Evolutionary conservation across 139 green algal species (phyloP).

Genomic region (Asterochloris sp.): DNA sequence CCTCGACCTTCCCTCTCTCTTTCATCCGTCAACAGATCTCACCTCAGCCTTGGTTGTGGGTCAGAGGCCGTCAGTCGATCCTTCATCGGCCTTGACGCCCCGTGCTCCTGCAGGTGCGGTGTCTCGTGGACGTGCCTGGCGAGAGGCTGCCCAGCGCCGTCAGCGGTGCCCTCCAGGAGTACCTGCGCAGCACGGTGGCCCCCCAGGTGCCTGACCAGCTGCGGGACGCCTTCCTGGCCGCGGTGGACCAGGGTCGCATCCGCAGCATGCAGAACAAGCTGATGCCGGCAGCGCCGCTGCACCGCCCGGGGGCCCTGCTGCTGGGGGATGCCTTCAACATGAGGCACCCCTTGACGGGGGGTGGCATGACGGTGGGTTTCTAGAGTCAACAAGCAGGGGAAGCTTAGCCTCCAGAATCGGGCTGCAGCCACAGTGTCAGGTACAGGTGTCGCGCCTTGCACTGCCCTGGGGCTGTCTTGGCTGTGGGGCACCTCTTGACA

Average conservation of each 20-base stretch:
- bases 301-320: conserved; percentile 82
- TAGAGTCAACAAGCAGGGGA: too few species aligned
- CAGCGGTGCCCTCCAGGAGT: conserved; percentile 54
- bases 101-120: conserved; percentile 47
- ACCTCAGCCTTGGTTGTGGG: too few species aligned
- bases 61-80: too few species aligned
- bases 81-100: too few species aligned
- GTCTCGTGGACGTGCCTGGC: conserved; percentile 90
- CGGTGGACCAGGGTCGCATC: conserved; percentile 60
- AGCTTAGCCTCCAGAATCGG: neutral
- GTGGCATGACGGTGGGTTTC: conserved; percentile 49
- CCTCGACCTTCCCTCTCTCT: too few species aligned
- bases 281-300: conserved; percentile 69
- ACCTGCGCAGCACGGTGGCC: conserved; percentile 54
- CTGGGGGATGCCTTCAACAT: conserved; percentile 99
- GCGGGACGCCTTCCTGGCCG: conserved; percentile 64
- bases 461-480: too few species aligned
- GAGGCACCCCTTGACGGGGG: conserved; percentile 91
- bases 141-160: conserved; percentile 54
- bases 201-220: conserved; percentile 75
- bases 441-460: too few species aligned
- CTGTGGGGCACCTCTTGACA: conserved; percentile 95
- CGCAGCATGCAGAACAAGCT: conserved; percentile 90
- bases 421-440: too few species aligned
- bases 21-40: too few species aligned